Evolutionary conservation across 306 rosid genomes (phyloP), one percentile per base, ranked within the genome.

Genomic region (Trifolium subterraneum): DNA sequence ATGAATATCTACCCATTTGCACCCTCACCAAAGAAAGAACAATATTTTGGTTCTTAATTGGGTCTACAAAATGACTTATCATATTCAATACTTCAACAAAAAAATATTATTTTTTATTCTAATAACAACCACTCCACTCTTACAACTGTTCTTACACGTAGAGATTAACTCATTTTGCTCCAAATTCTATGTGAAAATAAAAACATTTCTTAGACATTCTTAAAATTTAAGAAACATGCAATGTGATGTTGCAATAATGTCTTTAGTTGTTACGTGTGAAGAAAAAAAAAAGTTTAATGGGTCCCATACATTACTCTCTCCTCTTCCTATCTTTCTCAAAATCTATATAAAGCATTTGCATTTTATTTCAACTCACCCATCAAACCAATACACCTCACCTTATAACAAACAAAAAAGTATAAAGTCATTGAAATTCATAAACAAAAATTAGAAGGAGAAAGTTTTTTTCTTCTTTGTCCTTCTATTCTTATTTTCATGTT

Each of bases 301-400:
- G 85, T 31, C 83, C 78, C 75, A 77, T 12, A 18, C 18, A 31
- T 25, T 16, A 35, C 22, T 44, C 73, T 27, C 20, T 14, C 52
- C 9, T 50, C 64, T 35, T 80, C 62, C 76, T 45, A 52, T 69
- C 79, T 0, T 56, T 47, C 84, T 77, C 79, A 65, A 69, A 80
- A 80, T 77, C 80, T 80, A 80, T 84, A 80, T 80, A 84, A 80
- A 80, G 50, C 68, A 62, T 0, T 31, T 23, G 13, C 73, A 71
- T 22, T 78, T 60, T 58, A 71, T 63, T 58, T 83, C 61, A 71
- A 75, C 78, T 47, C 36, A 58, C 33, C 74, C 22, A 82, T 78
- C 79, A 69, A 61, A 51, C 18, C 54, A 41, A 42, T 58, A 61
- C 82, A 51, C 67, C 36, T 72, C 55, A 72, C 79, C 81, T 66